Base-by-base conservation (phyloP, 345 rosid species). In the Pseudoturritis turrita region DNA sequence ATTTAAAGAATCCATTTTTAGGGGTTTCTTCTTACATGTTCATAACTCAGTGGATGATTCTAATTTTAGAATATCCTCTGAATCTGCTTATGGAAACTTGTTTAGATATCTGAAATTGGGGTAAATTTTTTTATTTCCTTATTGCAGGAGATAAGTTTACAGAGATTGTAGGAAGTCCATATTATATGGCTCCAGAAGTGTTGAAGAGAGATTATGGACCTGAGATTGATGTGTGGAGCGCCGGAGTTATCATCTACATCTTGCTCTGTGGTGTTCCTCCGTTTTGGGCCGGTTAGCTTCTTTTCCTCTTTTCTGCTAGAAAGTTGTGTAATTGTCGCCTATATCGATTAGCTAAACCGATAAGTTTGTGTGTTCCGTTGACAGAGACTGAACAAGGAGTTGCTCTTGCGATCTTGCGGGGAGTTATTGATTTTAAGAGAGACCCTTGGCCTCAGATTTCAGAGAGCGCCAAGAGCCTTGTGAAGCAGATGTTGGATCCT, bases 381-480 rank as follows among this genome's bases (percentile, higher is more conserved):
- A 28, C 84, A 94, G 97, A 94, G 81, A 85, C 89, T 56, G 98
- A 94, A 72, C 97, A 94, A 84, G 97, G 96, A 65, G 98, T 94
- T 70, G 98, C 98, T 75, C 87, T 91, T 58, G 95, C 98, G 9
- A 94, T 94, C 75, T 78, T 94, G 84, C 83, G 98, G 69, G 92
- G 97, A 37, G 78, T 68, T 43, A 77, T 94, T 78, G 96, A 89
- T 75, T 89, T 87, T 72, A 89, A 87, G 81, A 85, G 96, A 82
- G 97, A 94, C 39, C 98, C 97, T 25, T 91, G 98, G 98, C 91
- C 98, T 74, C 98, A 91, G 74, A 79, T 94, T 72, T 88, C 97
- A 11, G 96, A 88, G 44, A 83, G 83, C 56, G 98, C 98, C 1
- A 94, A 89, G 83, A 89, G 85, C 77, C 97, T 94, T 65, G 92